A percentile compares a stretch with the other conserved stretches of the same genome.
Conservation (phyloP, 2,329 filamentous ascomycete species). For the Sarocladium oryzae region DNA sequence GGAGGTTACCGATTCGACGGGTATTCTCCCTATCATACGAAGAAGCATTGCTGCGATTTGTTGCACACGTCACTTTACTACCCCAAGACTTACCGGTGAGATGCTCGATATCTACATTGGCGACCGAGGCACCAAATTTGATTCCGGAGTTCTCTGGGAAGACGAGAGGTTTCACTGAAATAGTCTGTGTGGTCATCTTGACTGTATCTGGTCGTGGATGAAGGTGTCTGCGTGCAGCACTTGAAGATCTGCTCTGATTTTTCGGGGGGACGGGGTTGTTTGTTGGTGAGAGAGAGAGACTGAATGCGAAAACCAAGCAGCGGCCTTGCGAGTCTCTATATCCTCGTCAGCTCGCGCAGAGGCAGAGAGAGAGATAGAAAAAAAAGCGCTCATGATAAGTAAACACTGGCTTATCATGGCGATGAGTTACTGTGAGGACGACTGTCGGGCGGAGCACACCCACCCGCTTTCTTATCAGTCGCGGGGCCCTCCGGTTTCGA, state of each 20-base stretch:
- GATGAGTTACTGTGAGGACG: too few relatives aligned
- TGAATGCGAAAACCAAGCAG: too few relatives aligned
- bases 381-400: too few relatives aligned
- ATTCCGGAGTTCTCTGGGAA: constrained; percentile 31
- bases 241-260: too few relatives aligned
- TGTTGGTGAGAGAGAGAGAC: too few relatives aligned
- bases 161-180: constrained; percentile 32
- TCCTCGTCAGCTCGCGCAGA: too few relatives aligned
- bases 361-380: too few relatives aligned
- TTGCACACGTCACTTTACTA: constrained; percentile 1
- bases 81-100: constrained; percentile 46
- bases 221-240: neutral
- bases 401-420: neutral
- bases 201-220: too few relatives aligned
- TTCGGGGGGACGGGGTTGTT: too few relatives aligned
- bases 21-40: constrained; percentile 46
- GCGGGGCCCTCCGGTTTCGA: neutral
- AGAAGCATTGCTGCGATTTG: too few relatives aligned
- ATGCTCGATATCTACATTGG: constrained; percentile 53
- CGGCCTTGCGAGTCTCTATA: too few relatives aligned
- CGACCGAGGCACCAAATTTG: constrained; percentile 55
- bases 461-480: constrained; percentile 1
- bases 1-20: constrained; percentile 57
- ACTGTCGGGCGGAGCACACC: neutral
- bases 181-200: neutral